Evolutionary conservation across 1,139 yeast genomes (phyloP), one percentile per base, ranked within the genome.

Genomic region (Taphrina pruni): DNA sequence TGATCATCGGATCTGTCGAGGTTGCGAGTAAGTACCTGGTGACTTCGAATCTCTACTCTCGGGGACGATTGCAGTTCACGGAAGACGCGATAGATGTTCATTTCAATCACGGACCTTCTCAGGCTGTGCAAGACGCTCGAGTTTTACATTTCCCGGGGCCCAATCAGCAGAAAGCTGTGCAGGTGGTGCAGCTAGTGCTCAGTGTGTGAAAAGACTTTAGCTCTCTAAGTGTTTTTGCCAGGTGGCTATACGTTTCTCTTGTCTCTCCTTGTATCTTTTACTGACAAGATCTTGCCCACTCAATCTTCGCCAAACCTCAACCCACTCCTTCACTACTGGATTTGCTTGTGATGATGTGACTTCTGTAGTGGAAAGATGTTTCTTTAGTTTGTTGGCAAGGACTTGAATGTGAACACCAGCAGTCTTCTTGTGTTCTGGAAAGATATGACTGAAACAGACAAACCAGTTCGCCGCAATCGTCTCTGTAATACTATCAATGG

Each of bases 391-490:
- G 54, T n/a, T 50, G 12, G 54, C 11, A 8, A 50, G 54, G n/a
- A 14, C 21, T n/a, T 50, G 54, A 8, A 50, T 20, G 9, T 21
- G 14, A 6, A 35, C 54, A 2, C 54, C 54, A 2, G 14, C 57
- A n/a, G 7, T 12, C 43, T 38, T 54, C 57, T 54, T 54, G 20
- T 54, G 43, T 54, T 38, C 36, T 8, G 43, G 57, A 36, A 35
- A 54, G 6, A 35, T 8, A 20, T 35, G 43, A 17, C 57, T 48
- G 50, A 56, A 56, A 35, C 50, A 39, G 43, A 38, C 60, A 32
- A 39, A 39, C 60, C 60, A 56, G 12, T 41, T 41, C 36, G 14
- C 20, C 45, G 21, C 5, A 12, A 56, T 17, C 12, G 50, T 39
- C 26, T 20, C 39, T 11, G 50, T 21, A 21, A 54, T 38, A 20